Percentiles rank a stretch among this genome's conserved stretches.
These are phyloP conservation scores for Venturia pyrina DNA, from an alignment of 2,329 filamentous ascomycete species.

Conservation along the genomic window DNA sequence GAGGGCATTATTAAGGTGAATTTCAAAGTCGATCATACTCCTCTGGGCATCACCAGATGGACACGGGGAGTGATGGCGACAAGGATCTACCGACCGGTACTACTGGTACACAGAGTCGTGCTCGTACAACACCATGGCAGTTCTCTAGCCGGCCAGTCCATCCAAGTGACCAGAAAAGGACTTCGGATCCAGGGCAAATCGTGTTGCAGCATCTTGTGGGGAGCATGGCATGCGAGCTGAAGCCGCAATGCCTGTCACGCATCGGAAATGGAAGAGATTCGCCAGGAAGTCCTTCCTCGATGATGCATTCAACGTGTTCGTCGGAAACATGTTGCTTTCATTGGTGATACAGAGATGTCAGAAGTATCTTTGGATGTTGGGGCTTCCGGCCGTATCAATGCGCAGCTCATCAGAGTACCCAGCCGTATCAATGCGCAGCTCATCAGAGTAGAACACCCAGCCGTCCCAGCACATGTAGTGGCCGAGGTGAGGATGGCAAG, in stretches of 20 bases:
- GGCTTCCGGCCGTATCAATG: background rate
- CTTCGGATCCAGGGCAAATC: too few species aligned
- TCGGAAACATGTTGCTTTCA: background rate
- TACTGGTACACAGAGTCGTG: too few species aligned
- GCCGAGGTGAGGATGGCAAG: background rate
- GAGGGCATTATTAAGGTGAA: too few species aligned
- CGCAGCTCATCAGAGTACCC: background rate
- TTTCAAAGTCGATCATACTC: too few species aligned
- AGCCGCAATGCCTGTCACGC: background rate
- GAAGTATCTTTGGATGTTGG: background rate
- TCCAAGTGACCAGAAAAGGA: too few species aligned
- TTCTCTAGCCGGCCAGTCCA: too few species aligned
- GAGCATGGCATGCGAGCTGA: background rate
- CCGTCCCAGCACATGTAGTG: background rate
- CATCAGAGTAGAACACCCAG: background rate
- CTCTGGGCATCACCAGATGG: too few species aligned
- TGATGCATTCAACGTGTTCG: background rate
- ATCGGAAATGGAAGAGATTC: constrained; percentile 13
- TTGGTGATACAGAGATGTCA: background rate
- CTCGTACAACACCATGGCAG: too few species aligned
- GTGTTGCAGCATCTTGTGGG: background rate
- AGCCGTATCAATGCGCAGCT: background rate
- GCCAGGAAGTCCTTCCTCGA: background rate
- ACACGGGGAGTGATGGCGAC: too few species aligned
- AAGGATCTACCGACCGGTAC: too few species aligned